Percentiles rank a stretch among this genome's conserved stretches.
These are phyloP conservation scores for Claviceps fusiformis DNA, from an alignment of 2,329 filamentous ascomycete species.

Conservation along the genomic window DNA sequence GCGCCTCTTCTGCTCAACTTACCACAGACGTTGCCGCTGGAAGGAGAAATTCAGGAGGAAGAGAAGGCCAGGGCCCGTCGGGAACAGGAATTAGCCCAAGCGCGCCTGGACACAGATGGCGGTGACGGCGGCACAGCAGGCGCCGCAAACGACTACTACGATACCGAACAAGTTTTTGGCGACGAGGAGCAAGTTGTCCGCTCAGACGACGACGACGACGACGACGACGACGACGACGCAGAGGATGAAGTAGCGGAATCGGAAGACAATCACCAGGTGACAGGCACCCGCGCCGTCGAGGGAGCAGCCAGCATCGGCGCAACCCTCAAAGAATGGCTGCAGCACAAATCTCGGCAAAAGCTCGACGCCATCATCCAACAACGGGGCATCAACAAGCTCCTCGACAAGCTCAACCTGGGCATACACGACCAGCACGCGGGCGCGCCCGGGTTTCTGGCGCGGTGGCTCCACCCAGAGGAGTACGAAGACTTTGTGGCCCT, in stretches of 20 bases:
- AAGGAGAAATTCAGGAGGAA: conserved; percentile 31
- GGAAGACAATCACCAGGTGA: conserved; percentile 14
- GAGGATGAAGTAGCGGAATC: conserved; percentile 12
- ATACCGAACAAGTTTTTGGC: conserved; percentile 21
- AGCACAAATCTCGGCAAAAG: conserved; percentile 24
- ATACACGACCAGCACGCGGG: conserved; percentile 13
- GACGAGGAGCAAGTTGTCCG: conserved; percentile 15
- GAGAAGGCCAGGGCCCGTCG: conserved; percentile 33
- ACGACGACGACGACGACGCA: conserved; percentile 11
- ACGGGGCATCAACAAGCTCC: conserved; percentile 15
- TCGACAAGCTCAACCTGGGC: conserved; percentile 16
- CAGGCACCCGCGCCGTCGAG: conserved; percentile 22
- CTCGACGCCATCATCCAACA: conserved; percentile 13
- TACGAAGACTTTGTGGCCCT: conserved; percentile 61
- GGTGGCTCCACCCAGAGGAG: conserved; percentile 66
- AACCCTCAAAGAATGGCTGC: conserved; percentile 21
- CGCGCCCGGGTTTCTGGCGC: conserved; percentile 39
- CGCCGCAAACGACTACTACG: conserved; percentile 23
- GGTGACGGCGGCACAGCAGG: conserved; percentile 8
- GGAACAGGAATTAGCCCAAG: conserved; percentile 11
- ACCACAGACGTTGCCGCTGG: conserved; percentile 54
- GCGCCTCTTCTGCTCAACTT: conserved; percentile 65
- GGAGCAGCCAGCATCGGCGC: conserved; percentile 22
- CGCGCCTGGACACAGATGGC: conserved; percentile 10
- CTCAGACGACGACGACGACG: conserved; percentile 16